Conservation (phyloP, 2,329 filamentous ascomycete species). For the Aspergillus spinulosporus region DNA sequence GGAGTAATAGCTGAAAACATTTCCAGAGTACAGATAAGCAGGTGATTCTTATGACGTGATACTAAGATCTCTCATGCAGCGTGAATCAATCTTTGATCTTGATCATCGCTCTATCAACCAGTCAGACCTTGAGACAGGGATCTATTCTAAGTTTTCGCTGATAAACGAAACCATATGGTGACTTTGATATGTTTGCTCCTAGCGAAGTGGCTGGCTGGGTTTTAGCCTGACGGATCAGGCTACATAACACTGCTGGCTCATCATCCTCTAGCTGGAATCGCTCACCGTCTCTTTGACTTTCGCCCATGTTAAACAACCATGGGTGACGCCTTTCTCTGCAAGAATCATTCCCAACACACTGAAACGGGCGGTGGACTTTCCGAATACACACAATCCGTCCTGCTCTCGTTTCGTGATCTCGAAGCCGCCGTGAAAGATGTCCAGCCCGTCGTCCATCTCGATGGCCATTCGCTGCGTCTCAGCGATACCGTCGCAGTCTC, state of each 20-base stretch:
- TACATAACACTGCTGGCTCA: not conserved
- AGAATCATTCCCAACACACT: not conserved
- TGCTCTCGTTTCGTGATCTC: slow-evolving; percentile 5
- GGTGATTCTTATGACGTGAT: not conserved
- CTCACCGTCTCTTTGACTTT: not conserved
- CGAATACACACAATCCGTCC: slow-evolving; percentile 3
- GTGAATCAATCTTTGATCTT: not conserved
- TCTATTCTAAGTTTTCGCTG: not conserved
- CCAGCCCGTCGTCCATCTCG: not conserved
- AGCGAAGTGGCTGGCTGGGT: too few relatives aligned
- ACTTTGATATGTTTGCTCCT: not conserved
- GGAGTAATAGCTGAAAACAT: not conserved
- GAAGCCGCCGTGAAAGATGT: not conserved
- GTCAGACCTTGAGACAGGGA: not conserved
- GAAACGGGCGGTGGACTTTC: not conserved
- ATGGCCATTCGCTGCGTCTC: slow-evolving; percentile 5
- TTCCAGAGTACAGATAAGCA: not conserved
- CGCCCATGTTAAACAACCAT: not conserved
- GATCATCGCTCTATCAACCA: not conserved
- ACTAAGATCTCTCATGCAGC: not conserved
- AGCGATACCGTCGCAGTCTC: slow-evolving; percentile 7
- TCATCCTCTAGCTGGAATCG: not conserved
- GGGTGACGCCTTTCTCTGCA: not conserved
- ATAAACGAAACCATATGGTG: not conserved
- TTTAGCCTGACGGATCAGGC: not conserved